A percentile compares a stretch with the other conserved stretches of the same genome.
These are phyloP conservation scores for Pseudozyma pruni DNA, from an alignment of 1,284 basidiomycete genomes.

Conservation along the genomic window DNA sequence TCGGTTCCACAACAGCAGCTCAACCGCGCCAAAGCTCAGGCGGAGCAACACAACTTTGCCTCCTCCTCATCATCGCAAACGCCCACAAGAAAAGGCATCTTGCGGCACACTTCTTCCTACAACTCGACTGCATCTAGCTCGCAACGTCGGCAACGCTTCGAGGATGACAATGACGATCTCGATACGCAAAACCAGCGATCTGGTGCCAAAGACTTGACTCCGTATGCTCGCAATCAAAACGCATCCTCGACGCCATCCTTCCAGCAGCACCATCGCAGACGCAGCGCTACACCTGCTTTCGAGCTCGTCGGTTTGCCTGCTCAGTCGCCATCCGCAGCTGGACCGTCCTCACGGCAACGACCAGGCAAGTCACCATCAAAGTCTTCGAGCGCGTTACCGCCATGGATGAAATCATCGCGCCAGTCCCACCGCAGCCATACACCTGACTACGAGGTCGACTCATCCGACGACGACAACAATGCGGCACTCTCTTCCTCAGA, in stretches of 20 bases:
- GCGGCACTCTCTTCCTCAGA: conserved; percentile 26
- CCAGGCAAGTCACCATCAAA: not conserved
- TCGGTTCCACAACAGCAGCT: conserved; percentile 17
- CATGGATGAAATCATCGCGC: conserved; percentile 33
- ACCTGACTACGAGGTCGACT: conserved; percentile 20
- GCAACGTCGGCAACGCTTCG: conserved; percentile 20
- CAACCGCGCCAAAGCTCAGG: not conserved
- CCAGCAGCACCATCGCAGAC: conserved; percentile 17
- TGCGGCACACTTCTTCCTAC: conserved; percentile 33
- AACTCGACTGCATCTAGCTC: conserved; percentile 8
- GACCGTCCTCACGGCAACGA: conserved; percentile 3
- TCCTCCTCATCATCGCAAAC: conserved; percentile 22
- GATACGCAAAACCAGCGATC: not conserved
- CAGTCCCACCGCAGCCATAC: conserved; percentile 11
- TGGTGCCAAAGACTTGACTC: not conserved
- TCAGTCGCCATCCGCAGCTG: conserved; percentile 11
- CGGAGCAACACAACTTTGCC: conserved; percentile 25
- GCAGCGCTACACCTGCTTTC: conserved; percentile 33
- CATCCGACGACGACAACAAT: conserved; percentile 30
- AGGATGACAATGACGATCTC: not conserved
- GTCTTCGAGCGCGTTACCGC: conserved; percentile 13
- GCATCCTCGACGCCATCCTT: conserved; percentile 6
- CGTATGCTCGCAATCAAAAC: not conserved
- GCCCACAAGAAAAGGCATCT: conserved; percentile 28
- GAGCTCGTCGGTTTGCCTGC: conserved; percentile 37